Base-by-base conservation (phyloP, 495 filamentous ascomycete genomes). In the Penicillium simplicissimum region DNA sequence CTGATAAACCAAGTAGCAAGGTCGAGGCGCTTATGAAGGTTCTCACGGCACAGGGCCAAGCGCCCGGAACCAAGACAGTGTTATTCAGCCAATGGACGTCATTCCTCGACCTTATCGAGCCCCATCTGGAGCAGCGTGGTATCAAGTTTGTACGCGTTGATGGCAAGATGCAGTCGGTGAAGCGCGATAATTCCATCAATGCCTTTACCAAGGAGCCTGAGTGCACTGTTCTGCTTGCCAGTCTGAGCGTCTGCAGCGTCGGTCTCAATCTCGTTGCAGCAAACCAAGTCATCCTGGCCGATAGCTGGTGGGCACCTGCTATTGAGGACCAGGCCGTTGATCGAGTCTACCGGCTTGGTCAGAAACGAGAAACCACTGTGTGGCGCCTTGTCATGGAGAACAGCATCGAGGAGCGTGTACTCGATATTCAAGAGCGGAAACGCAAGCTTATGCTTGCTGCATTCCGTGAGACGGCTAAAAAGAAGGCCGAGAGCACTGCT, bases 281-380 rank as follows among this genome's bases (percentile, higher is more conserved):
- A 1, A 93, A 93, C 57, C 93, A 93, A 25, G 92, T 95, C 49
- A 86, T 97, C 15, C 79, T 96, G 8, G 82, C 85, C 0, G 93
- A 98, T 69, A 88, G 84, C 47, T 97, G 92, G 93, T 97, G 93
- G 92, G 92, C 92, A 3, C 91, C 92, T 0, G 93, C 92, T 0
- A 93, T 96, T 60, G 93, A 98, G 72, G 92, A 96, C 67, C 93
- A 98, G 67, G 93, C 93, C 28, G 84, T 97, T 3, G 93, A 98
- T 69, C 87, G 93, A 1, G 93, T 97, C 17, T 91, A 97, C 63
- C 81, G 93, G 4, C 82, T 97, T 0, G 93, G 93, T 3, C 93
- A 98, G 75, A 93, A 81, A 57, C 80, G 88, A 34, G 84, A 87
- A 61, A 90, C 87, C 0, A 91, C 85, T 1, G 90, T 97, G 6